Conservation (phyloP, 345 rosid species). For the Pelargonium nanum region DNA sequence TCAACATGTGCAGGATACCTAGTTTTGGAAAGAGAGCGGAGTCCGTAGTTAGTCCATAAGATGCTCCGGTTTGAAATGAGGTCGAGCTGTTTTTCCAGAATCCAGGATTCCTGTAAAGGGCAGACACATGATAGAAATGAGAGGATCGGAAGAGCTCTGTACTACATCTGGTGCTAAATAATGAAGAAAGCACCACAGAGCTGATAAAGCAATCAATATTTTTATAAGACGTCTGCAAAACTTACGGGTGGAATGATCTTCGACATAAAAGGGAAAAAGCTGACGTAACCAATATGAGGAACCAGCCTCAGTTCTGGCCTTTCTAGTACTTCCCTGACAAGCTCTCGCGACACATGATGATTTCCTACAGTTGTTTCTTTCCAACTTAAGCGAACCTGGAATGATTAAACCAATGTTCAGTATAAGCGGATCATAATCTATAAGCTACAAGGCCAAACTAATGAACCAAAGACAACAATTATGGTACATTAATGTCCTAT, state of each 20-base stretch:
- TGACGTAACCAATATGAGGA: conserved; percentile 87
- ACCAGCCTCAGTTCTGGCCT: conserved; percentile 59
- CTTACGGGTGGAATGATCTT: conserved; percentile 85
- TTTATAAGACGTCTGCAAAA: too few relatives aligned
- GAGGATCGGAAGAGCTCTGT: not conserved
- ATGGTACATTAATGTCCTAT: not conserved
- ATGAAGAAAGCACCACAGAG: not conserved
- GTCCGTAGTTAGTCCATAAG: conserved; percentile 80
- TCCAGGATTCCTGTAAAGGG: conserved; percentile 51
- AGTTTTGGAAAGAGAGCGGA: conserved; percentile 82
- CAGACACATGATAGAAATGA: not conserved
- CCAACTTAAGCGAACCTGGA: conserved; percentile 71
- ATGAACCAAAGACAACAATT: too few relatives aligned
- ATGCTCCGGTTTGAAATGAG: conserved; percentile 58
- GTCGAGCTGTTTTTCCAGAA: conserved; percentile 78
- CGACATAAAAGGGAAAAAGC: conserved; percentile 88
- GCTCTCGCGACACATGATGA: conserved; percentile 39
- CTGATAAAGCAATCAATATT: not conserved
- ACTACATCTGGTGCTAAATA: not conserved
- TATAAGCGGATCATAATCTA: not conserved
- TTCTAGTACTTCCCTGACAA: conserved; percentile 66
- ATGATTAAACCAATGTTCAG: conserved; percentile 15
- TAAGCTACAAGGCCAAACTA: not conserved
- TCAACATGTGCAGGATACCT: conserved; percentile 34
- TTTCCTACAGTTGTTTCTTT: conserved; percentile 42